These are phyloP conservation scores for Sporothrix brasiliensis DNA, from an alignment of 2,329 filamentous ascomycete genomes.

Conservation along the genomic window DNA sequence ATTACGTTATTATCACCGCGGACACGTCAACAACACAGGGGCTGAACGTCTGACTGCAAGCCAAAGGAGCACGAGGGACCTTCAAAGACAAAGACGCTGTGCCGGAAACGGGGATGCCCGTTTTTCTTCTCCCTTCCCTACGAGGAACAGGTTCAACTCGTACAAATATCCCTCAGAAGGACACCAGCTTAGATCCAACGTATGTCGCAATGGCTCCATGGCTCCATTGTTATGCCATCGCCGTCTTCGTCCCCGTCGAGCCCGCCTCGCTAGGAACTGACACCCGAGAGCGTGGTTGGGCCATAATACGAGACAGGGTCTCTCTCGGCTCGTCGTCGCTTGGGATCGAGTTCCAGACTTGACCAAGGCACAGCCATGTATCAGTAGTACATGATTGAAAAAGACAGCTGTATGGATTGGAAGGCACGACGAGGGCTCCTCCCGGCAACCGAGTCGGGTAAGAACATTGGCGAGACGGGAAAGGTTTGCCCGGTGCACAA, in stretches of 20 bases:
- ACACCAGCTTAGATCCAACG: background rate
- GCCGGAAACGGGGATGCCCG: background rate
- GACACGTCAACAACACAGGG: background rate
- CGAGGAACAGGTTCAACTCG: background rate
- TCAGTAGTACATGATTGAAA: background rate
- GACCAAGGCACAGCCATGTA: background rate
- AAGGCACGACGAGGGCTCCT: background rate
- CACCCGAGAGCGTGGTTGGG: slow-evolving; percentile 23
- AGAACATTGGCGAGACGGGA: slow-evolving; percentile 16
- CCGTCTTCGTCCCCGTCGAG: background rate
- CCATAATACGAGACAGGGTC: background rate
- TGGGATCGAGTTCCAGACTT: slow-evolving; percentile 10
- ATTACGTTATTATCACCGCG: slow-evolving; percentile 14
- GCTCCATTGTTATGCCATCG: background rate
- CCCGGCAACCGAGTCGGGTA: slow-evolving; percentile 4
- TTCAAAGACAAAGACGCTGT: background rate
- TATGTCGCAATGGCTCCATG: background rate
- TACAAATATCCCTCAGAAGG: background rate
- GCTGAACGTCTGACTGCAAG: background rate
- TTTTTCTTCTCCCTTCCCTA: background rate
- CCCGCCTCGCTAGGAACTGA: slow-evolving; percentile 22
- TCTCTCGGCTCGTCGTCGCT: slow-evolving; percentile 6
- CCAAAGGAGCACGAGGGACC: background rate
- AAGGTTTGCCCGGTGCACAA: background rate
- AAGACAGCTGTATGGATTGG: background rate